These are phyloP conservation scores for Entomortierella parvispora DNA, from an alignment of 192 early-diverging fungal species.

Conservation along the genomic window DNA sequence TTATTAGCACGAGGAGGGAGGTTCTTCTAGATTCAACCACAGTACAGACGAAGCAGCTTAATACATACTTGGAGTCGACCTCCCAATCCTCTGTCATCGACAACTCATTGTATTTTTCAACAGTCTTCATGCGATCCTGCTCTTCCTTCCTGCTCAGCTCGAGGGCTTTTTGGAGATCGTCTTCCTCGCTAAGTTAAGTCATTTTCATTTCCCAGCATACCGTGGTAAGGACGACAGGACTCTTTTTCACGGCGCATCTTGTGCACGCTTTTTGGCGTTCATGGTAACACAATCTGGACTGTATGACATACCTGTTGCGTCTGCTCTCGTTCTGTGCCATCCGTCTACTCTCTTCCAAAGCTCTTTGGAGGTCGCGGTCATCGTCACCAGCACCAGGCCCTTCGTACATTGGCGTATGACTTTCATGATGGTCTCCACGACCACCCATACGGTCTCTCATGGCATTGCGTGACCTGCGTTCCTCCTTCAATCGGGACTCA, in stretches of 20 bases:
- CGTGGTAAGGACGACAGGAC: no score
- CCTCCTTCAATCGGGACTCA: slow-evolving; percentile 79
- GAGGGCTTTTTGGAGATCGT: slow-evolving; percentile 56
- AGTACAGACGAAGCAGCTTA: no score
- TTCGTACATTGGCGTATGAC: slow-evolving; percentile 47
- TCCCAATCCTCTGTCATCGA: slow-evolving; percentile 51
- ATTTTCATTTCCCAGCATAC: no score
- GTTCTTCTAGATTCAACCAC: no score
- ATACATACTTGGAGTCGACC: slow-evolving; percentile 30
- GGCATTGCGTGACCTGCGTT: slow-evolving; percentile 72
- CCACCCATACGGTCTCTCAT: slow-evolving; percentile 72
- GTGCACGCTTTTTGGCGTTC: not conserved
- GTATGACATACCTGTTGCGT: slow-evolving; percentile 14
- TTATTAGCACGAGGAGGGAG: no score
- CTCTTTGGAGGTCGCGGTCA: slow-evolving; percentile 81
- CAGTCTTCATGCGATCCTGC: slow-evolving; percentile 41
- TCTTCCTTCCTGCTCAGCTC: slow-evolving; percentile 58
- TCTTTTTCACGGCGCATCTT: no score
- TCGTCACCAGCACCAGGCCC: slow-evolving; percentile 69
- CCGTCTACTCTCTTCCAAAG: slow-evolving; percentile 85
- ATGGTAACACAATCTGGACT: no score
- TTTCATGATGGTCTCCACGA: slow-evolving; percentile 32
- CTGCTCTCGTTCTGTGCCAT: slow-evolving; percentile 54
- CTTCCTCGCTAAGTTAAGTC: slow-evolving; percentile 41
- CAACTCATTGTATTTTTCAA: slow-evolving; percentile 50